phyloP scores from a whole-genome alignment of 2,329 filamentous ascomycete genomes.

The Sphaceloma murrayae region DNA sequence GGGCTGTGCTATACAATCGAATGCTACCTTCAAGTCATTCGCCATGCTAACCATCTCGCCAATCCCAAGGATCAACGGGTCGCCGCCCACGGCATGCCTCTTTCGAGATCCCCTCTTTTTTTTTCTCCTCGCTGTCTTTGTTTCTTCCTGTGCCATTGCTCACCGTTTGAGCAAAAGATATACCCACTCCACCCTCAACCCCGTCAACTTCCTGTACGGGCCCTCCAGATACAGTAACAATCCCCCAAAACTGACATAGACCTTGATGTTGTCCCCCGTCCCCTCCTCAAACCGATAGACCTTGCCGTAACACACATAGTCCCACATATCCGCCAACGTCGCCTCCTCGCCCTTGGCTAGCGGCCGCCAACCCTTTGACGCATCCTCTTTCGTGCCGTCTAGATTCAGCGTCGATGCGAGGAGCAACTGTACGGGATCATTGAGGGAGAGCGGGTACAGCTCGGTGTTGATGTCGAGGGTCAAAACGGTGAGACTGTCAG shows the following conservation, averaged over 20 bases:
- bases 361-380: slow-evolving; percentile 58
- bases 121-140: no score
- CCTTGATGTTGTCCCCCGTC: slow-evolving; percentile 54
- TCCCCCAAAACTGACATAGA: slow-evolving; percentile 70
- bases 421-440: slow-evolving; percentile 70
- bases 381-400: slow-evolving; percentile 60
- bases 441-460: slow-evolving; percentile 66
- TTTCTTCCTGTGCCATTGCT: slow-evolving; percentile 1
- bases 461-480: slow-evolving; percentile 90
- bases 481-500: slow-evolving; percentile 65
- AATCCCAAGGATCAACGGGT: no score
- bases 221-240: slow-evolving; percentile 84
- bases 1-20: no score
- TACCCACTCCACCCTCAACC: slow-evolving; percentile 82
- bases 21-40: no score
- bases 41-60: no score
- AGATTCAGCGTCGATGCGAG: slow-evolving; percentile 77
- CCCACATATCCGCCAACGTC: slow-evolving; percentile 66
- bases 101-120: no score
- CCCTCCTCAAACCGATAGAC: slow-evolving; percentile 81
- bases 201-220: slow-evolving; percentile 89
- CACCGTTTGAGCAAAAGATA: slow-evolving; percentile 92
- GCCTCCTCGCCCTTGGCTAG: slow-evolving; percentile 40
- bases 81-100: no score
- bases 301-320: slow-evolving; percentile 83